Percentiles rank a stretch among this genome's conserved stretches.
phyloP scores from a whole-genome alignment of 495 filamentous ascomycete species.

The Hyphodiscus hymeniophilus region DNA sequence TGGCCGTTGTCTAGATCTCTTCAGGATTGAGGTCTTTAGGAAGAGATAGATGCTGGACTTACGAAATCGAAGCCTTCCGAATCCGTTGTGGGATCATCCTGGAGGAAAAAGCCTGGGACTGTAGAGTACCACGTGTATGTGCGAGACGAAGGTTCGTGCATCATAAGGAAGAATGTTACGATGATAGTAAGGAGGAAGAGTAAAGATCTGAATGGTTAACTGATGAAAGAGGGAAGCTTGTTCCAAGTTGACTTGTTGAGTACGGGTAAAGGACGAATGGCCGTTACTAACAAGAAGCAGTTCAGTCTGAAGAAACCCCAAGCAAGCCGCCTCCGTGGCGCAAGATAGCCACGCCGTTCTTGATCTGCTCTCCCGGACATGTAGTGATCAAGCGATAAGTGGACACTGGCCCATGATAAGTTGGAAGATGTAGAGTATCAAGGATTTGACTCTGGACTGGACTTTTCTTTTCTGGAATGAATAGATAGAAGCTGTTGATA shows the following conservation, averaged over 20 bases:
- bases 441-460: too few relatives aligned
- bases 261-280: too few relatives aligned
- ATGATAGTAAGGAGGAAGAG: constrained; percentile 16
- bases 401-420: too few relatives aligned
- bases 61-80: constrained; percentile 60
- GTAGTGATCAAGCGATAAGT: too few relatives aligned
- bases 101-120: constrained; percentile 61
- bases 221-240: too few relatives aligned
- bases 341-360: neutral
- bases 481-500: too few relatives aligned
- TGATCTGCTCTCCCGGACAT: neutral
- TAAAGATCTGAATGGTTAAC: constrained; percentile 12
- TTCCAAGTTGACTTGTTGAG: too few relatives aligned
- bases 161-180: constrained; percentile 13
- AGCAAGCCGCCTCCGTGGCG: neutral
- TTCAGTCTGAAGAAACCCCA: neutral
- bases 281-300: neutral
- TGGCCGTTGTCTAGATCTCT: constrained; percentile 41
- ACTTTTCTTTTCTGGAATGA: too few relatives aligned
- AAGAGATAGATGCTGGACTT: constrained; percentile 13
- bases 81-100: constrained; percentile 58
- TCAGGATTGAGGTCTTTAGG: neutral
- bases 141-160: constrained; percentile 5
- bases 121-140: constrained; percentile 50
- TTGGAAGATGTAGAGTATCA: too few relatives aligned